These are phyloP conservation scores for Pythium rhizo-oryzae DNA, from an alignment of 352 stramenopile genomes.

Conservation along the genomic window DNA sequence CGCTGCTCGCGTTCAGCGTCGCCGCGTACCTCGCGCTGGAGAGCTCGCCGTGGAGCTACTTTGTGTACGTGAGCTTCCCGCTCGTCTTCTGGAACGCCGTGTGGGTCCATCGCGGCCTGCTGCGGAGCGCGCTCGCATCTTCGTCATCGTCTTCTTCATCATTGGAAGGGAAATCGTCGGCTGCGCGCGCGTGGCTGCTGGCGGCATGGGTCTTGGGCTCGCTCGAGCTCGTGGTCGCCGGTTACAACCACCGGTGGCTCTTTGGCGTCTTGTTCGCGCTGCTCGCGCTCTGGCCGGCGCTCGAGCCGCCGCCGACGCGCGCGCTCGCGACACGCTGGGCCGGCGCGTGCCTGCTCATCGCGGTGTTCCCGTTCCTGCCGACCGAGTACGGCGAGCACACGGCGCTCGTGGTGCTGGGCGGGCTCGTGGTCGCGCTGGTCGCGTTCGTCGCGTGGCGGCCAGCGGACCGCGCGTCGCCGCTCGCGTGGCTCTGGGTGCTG, in stretches of 20 bases:
- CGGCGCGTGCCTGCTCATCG: constrained; percentile 56
- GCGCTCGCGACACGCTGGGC: constrained; percentile 34
- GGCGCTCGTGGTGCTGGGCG: constrained; percentile 56
- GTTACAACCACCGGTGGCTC: constrained; percentile 64
- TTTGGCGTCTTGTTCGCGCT: constrained; percentile 70
- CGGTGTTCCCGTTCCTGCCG: constrained; percentile 73
- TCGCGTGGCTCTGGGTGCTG: background rate
- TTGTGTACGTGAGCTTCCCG: constrained; percentile 73
- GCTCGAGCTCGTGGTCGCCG: constrained; percentile 69
- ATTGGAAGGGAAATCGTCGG: background rate
- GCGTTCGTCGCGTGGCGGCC: too few relatives aligned
- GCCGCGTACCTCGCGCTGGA: constrained; percentile 59
- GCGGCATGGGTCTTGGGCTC: constrained; percentile 45
- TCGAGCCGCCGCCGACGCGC: constrained; percentile 21
- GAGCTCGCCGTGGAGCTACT: constrained; percentile 73
- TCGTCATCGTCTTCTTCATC: too few relatives aligned
- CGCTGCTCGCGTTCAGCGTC: constrained; percentile 40
- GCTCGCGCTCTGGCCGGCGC: constrained; percentile 50
- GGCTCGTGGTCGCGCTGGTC: constrained; percentile 31
- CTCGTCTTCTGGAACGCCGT: constrained; percentile 68
- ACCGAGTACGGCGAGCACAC: constrained; percentile 77
- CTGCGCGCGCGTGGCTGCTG: constrained; percentile 33
- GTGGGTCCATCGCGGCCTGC: constrained; percentile 44
- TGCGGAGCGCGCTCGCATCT: too few relatives aligned
- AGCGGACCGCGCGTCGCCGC: background rate